These are phyloP conservation scores for Quercus robur DNA, from an alignment of 306 rosid species.

Conservation along the genomic window DNA sequence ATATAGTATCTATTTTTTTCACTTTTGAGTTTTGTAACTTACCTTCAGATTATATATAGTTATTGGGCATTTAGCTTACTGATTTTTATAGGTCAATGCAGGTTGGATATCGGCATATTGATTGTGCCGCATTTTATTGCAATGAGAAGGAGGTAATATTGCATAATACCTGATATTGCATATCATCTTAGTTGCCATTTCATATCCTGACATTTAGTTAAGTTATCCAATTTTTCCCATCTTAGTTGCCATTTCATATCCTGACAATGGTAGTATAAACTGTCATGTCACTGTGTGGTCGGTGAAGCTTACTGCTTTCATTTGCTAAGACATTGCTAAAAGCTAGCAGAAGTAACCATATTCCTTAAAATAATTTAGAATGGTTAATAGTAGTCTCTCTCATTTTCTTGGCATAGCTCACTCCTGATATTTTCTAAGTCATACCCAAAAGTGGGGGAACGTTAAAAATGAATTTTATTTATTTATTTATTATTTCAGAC, in stretches of 20 bases:
- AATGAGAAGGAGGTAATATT: constrained; percentile 57
- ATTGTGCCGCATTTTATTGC: constrained; percentile 51
- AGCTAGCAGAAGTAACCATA: neutral
- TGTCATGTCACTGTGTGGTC: neutral
- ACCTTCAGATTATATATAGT: neutral
- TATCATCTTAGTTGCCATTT: neutral
- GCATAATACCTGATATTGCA: neutral
- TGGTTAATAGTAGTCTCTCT: neutral
- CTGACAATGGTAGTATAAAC: neutral
- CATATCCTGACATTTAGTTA: neutral
- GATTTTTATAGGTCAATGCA: constrained; percentile 11
- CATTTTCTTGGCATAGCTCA: neutral
- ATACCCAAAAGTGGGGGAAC: neutral
- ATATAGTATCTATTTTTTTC: neutral
- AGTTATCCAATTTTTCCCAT: neutral
- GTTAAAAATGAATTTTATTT: neutral
- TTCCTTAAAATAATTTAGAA: neutral
- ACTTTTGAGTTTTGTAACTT: neutral
- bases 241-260: too few relatives aligned
- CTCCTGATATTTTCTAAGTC: neutral
- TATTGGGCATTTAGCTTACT: neutral
- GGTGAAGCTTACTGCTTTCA: neutral
- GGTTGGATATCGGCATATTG: constrained; percentile 66
- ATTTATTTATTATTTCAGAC: neutral
- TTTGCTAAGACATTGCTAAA: neutral